Conservation (phyloP, 202 grass and related monocot genomes). For the Carex arenaria region DNA sequence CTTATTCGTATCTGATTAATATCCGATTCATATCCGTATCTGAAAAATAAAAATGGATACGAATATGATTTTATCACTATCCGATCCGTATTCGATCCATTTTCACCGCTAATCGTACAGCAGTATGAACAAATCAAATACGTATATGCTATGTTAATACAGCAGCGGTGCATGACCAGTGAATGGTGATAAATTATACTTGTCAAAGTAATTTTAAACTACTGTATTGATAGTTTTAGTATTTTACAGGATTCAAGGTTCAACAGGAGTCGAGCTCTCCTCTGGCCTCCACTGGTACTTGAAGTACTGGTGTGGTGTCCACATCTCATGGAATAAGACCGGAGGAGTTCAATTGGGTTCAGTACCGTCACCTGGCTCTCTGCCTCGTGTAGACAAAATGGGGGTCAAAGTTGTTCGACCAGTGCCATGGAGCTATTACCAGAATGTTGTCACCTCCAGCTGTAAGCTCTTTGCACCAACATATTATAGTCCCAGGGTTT, state of each 20-base stretch:
- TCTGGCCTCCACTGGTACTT: constrained; percentile 96
- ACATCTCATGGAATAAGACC: constrained; percentile 97
- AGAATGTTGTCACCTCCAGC: constrained; percentile 97
- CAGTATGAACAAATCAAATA: not conserved
- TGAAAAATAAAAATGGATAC: too few relatives aligned
- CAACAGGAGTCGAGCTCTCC: constrained; percentile 68
- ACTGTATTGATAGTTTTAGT: constrained; percentile 11
- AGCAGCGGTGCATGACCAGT: not conserved
- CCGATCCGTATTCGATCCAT: too few relatives aligned
- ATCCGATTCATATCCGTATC: too few relatives aligned
- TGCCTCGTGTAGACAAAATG: constrained; percentile 46
- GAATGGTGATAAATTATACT: not conserved
- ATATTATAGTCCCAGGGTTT: not conserved
- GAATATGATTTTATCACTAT: too few relatives aligned
- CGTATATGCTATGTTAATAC: constrained; percentile 1
- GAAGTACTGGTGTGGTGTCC: constrained; percentile 78
- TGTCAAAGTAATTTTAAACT: not conserved
- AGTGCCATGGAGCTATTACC: constrained; percentile 94
- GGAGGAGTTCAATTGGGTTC: constrained; percentile 70
- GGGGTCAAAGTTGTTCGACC: constrained; percentile 83
- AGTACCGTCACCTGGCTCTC: constrained; percentile 52
- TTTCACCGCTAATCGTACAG: not conserved
- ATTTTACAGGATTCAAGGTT: constrained; percentile 67
- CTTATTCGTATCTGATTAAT: too few relatives aligned
- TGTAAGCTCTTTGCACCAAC: constrained; percentile 48